phyloP scores from a whole-genome alignment of 106 monocot genomes.

The Alisma plantagoaquatica region DNA sequence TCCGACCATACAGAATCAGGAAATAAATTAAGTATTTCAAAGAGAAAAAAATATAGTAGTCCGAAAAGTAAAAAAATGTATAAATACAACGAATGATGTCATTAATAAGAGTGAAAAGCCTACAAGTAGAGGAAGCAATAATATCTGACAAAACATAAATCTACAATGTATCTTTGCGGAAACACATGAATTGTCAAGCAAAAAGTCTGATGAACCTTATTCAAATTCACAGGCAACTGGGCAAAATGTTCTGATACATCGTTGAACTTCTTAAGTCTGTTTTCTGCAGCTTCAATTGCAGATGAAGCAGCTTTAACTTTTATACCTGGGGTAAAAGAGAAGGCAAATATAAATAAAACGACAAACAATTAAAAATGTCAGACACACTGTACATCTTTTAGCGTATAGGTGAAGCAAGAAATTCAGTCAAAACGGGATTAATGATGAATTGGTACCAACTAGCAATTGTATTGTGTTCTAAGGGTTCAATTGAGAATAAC shows the following conservation, averaged over 20 bases:
- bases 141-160: too few species aligned
- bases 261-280: conserved; percentile 33
- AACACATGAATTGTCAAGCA: too few species aligned
- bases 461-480: too few species aligned
- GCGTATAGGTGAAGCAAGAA: too few species aligned
- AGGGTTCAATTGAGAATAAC: too few species aligned
- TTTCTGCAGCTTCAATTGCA: conserved; percentile 52
- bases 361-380: too few species aligned
- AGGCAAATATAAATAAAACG: too few species aligned
- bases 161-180: too few species aligned
- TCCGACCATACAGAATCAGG: neutral
- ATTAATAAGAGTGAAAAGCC: neutral
- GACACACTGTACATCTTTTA: too few species aligned
- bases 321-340: conserved; percentile 25
- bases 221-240: conserved; percentile 5
- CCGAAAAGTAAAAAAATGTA: neutral
- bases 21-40: neutral
- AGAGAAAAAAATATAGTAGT: neutral
- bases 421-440: too few species aligned
- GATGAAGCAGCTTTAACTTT: conserved; percentile 47
- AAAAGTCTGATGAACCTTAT: too few species aligned
- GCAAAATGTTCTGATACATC: conserved; percentile 23
- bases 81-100: neutral
- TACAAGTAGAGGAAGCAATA: conserved; percentile 1
- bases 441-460: too few species aligned